Base-by-base conservation (phyloP, 2,329 filamentous ascomycete species). In the Alternaria sp. region DNA sequence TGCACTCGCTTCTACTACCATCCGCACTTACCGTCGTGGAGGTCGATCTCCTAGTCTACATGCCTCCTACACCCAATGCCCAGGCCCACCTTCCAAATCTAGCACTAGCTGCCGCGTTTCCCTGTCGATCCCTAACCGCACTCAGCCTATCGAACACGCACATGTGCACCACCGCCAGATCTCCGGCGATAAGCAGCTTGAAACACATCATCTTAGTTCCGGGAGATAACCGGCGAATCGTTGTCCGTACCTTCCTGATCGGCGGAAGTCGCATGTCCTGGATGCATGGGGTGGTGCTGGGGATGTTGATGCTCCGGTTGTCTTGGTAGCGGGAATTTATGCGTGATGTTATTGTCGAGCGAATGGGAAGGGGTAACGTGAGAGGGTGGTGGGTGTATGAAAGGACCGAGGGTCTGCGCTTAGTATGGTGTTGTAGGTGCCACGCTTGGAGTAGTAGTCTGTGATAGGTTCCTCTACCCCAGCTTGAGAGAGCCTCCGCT, bases 241-340 rank as follows among this genome's bases (percentile, higher is more conserved):
- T 49, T 47, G 53, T 54, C 15, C 57, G 60, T 67, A 74, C 71
- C 71, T 74, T 68, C 71, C 71, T 63, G 60, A 72, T 74, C 64
- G 41, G 69, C 61, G 54, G 56, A 61, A 60, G 26, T 51, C 33
- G 47, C 51, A 30, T 53, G 26, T 20, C 23, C 28, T 45, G 51
- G 51, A 6, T 46, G 28, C 28, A 28, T 45, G 43, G 58, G 37
- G 3, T 47, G 58, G n/a, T 25, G 33, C 28, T 43, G 46, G 20
- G 59, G 57, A 64, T 65, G 58, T 28, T 54, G 44, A 65, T 61
- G 11, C 49, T 41, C 56, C 28, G 55, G 63, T 49, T 33, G 9
- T 11, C n/a, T 23, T 58, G 21, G 21, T 23, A 58, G 49, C 44
- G 51, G 64, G 21, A 28, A n/a, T 60, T 46, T 37, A 55, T 61